These are phyloP conservation scores for Geranium brycei DNA, from an alignment of 345 rosid species.

Conservation along the genomic window DNA sequence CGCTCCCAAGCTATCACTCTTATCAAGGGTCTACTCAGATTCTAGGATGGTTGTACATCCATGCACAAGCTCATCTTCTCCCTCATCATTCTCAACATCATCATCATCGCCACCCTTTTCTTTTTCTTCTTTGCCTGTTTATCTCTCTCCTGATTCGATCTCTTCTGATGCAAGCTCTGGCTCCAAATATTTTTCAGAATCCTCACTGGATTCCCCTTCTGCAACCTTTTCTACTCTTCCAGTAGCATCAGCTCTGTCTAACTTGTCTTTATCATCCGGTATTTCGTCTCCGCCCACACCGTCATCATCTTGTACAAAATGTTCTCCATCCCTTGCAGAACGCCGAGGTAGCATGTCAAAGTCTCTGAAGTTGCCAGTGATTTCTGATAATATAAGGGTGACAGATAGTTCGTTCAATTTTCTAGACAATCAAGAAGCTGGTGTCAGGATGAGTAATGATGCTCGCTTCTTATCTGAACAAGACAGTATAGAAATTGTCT, in stretches of 20 bases:
- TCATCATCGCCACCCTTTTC: conserved; percentile 33
- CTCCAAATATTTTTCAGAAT: conserved; percentile 49
- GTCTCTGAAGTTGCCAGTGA: conserved; percentile 57
- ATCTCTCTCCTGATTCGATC: conserved; percentile 63
- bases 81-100: conserved; percentile 43
- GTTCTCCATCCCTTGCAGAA: conserved; percentile 68
- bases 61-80: conserved; percentile 17
- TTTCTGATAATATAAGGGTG: conserved; percentile 32
- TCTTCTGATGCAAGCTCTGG: conserved; percentile 51
- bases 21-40: conserved; percentile 76
- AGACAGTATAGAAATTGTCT: conserved; percentile 34
- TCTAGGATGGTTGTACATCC: conserved; percentile 76
- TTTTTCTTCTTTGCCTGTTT: conserved; percentile 57
- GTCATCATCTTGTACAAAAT: conserved; percentile 32
- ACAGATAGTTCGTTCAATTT: conserved; percentile 11
- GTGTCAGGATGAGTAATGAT: conserved; percentile 14
- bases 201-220: conserved; percentile 59
- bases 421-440: conserved; percentile 22
- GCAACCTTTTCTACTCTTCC: conserved; percentile 25
- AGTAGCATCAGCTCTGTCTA: conserved; percentile 30
- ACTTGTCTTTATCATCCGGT: conserved; percentile 21
- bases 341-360: conserved; percentile 64
- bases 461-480: conserved; percentile 23
- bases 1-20: conserved; percentile 46
- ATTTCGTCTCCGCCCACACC: conserved; percentile 26